A percentile compares a stretch with the other conserved stretches of the same genome.
Conservation (phyloP, 495 filamentous ascomycete genomes). For the Hamigera avellanea region DNA sequence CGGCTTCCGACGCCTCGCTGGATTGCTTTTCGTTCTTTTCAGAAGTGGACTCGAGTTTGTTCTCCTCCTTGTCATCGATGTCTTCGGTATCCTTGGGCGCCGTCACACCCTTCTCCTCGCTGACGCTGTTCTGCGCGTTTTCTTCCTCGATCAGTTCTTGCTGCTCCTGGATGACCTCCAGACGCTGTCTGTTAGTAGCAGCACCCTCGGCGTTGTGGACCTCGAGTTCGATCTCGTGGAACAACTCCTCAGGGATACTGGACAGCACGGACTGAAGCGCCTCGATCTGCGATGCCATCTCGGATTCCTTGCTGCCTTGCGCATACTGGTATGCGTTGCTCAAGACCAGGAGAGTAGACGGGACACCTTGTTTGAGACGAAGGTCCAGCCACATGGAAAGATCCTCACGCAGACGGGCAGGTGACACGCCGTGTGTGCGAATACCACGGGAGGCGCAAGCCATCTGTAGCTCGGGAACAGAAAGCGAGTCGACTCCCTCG, state of each 20-base stretch:
- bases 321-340: constrained; percentile 96
- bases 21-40: constrained; percentile 18
- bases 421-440: constrained; percentile 81
- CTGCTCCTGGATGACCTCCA: constrained; percentile 99
- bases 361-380: constrained; percentile 82
- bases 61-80: constrained; percentile 65
- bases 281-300: constrained; percentile 85
- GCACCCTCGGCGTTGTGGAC: constrained; percentile 95
- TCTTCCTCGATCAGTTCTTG: constrained; percentile 97
- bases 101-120: constrained; percentile 41
- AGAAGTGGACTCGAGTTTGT: constrained; percentile 16
- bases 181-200: constrained; percentile 95
- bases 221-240: constrained; percentile 98
- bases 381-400: constrained; percentile 92
- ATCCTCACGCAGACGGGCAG: constrained; percentile 78
- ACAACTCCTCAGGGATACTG: constrained; percentile 93
- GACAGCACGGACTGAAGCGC: constrained; percentile 84
- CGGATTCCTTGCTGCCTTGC: constrained; percentile 69
- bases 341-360: constrained; percentile 86
- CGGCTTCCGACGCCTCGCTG: constrained; percentile 30
- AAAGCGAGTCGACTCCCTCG: constrained; percentile 87
- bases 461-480: constrained; percentile 85
- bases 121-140: constrained; percentile 76
- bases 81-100: constrained; percentile 65
- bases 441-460: constrained; percentile 86